These are phyloP conservation scores for Eucalyptus grandis DNA, from an alignment of 345 rosid species.

Conservation along the genomic window DNA sequence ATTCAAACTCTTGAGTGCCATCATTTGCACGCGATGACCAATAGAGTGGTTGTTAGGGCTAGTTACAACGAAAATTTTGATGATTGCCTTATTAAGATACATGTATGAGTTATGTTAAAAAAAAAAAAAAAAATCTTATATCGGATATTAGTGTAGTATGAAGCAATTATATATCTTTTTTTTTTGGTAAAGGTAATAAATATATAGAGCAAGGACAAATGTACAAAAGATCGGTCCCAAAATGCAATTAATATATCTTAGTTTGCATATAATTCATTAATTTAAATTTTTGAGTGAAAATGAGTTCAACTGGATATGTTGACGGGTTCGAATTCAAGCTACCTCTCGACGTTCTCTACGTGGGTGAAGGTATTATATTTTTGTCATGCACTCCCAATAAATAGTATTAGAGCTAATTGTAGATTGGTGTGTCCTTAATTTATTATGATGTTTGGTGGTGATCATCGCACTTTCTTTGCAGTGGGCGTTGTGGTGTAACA, in stretches of 20 bases:
- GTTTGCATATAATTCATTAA: background rate
- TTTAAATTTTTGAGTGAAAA: background rate
- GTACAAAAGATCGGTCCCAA: no score
- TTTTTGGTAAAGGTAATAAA: no score
- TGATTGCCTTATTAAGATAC: background rate
- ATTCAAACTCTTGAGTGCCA: background rate
- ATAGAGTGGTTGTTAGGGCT: background rate
- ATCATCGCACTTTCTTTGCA: background rate
- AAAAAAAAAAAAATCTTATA: background rate
- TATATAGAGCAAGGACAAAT: no score
- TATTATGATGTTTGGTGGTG: background rate
- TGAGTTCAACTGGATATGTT: background rate
- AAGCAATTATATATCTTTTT: no score
- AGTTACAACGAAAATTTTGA: background rate
- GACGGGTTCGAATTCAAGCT: accelerated
- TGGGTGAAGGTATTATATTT: background rate
- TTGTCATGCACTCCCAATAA: no score
- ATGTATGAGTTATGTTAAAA: background rate
- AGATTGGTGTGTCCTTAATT: background rate
- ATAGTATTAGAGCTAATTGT: background rate
- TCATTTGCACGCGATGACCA: background rate
- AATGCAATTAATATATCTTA: background rate
- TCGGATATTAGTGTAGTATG: background rate
- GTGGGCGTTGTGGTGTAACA: background rate
- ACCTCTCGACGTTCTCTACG: background rate